Evolutionary conservation across 192 early-diverging fungal genomes (phyloP), one percentile per base, ranked within the genome.

Genomic region (Coemansia reversa): DNA sequence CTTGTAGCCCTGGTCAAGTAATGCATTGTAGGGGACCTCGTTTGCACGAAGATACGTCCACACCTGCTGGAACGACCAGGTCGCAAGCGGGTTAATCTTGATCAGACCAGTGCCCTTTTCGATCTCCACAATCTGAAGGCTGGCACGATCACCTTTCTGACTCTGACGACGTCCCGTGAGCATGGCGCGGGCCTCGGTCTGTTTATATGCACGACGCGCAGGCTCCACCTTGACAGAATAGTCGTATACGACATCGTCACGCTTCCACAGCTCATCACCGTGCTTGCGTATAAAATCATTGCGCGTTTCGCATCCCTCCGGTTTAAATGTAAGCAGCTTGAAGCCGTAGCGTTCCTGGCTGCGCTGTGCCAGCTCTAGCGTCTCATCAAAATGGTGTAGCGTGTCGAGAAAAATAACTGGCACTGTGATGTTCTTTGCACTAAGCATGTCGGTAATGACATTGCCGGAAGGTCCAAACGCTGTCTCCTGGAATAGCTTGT

Each of bases 191-290:
- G 87, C 93, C 12, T 81, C 53, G 22, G 93, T 81, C 63, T 90
- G 84, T 55, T 83, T 74, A 76, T 96, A 94, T 20, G 96, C 90
- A 7, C 96, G 86, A 42, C 90, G 89, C 8, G 89, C 91, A 0
- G 96, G 96, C 78, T 98, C 96, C 20, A 94, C 94, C 68, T 98
- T 98, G 64, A 95, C 91, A 19, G 94, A 73, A 67, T 90, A 98
- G 82, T 98, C 96, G 65, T 93, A 93, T 2, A 84, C 80, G 53
- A 87, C 80, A 33, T 91, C 86, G 60, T 95, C 89, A 6, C 74
- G 84, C 63, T 90, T 86, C 94, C 94, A 98, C 63, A 98, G 85
- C 23, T 84, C 75, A 60, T 90, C 70, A 30, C 96, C 96, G 72
- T 95, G 79, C 55, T 79, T 72, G 48, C 54, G 60, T 51, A 88